Evolutionary conservation across 164 flowering plant genomes (phyloP).

Genomic region (Tetracentron sinense): DNA sequence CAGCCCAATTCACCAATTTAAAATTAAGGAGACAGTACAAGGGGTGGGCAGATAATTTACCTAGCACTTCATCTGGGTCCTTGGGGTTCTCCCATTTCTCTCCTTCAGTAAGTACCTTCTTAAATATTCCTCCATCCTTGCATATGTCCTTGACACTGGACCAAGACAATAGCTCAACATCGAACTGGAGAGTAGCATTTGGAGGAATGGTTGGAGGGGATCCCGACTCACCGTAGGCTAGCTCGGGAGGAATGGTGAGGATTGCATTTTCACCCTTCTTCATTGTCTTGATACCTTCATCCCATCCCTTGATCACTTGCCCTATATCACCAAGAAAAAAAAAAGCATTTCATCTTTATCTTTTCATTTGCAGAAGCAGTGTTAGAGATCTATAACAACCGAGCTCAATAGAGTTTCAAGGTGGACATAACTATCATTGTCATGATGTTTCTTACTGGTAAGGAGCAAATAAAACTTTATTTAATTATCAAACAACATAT

Average conservation of each 20-base stretch:
- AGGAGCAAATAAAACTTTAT: no score
- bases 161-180: constrained; percentile 94
- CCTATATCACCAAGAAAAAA: constrained; percentile 52
- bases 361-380: no score
- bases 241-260: constrained; percentile 84
- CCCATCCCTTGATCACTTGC: constrained; percentile 98
- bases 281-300: constrained; percentile 91
- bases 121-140: constrained; percentile 93
- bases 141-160: constrained; percentile 89
- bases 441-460: no score
- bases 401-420: no score
- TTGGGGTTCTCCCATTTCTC: constrained; percentile 98
- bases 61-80: constrained; percentile 89
- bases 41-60: constrained; percentile 25
- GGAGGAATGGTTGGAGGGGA: constrained; percentile 95
- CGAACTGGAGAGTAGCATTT: constrained; percentile 86
- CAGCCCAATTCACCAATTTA: no score
- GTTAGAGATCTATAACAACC: no score
- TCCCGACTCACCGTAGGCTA: constrained; percentile 88
- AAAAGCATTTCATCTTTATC: no score
- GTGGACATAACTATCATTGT: no score
- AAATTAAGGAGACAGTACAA: no score
- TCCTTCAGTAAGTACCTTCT: constrained; percentile 76
- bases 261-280: constrained; percentile 93
- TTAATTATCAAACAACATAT: no score